A percentile compares a stretch with the other conserved stretches of the same genome.
These are phyloP conservation scores for Bolboschoenus planiculmis DNA, from an alignment of 176 grass and related monocot genomes.

Conservation along the genomic window DNA sequence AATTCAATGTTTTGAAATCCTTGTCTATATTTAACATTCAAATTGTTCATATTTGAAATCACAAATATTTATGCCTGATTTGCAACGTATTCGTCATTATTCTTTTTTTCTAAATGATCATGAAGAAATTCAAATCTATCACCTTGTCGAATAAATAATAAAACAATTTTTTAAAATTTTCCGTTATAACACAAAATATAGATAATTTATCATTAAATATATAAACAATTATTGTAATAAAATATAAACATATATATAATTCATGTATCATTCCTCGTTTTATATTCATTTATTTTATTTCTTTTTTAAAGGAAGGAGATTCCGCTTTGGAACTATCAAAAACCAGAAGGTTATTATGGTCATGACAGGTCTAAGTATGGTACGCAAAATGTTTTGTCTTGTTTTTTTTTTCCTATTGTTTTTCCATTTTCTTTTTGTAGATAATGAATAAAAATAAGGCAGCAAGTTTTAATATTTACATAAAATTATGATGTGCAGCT, in stretches of 20 bases:
- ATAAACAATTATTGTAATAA: background rate
- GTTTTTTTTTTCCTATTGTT: background rate
- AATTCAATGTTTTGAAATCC: no score
- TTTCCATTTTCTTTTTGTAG: background rate
- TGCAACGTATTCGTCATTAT: no score
- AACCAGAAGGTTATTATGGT: constrained; percentile 55
- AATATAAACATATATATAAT: background rate
- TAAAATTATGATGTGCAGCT: constrained; percentile 35
- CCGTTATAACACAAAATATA: no score
- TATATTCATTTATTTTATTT: background rate
- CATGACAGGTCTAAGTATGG: constrained; percentile 73
- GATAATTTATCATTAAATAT: background rate
- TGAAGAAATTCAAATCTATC: no score
- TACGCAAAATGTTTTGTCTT: background rate
- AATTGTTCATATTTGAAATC: no score
- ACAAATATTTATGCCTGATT: no score
- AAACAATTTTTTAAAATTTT: no score
- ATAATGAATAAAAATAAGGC: background rate
- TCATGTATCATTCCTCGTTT: background rate
- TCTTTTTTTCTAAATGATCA: no score
- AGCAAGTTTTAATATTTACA: background rate
- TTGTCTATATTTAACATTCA: no score
- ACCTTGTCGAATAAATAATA: no score
- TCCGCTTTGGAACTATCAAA: constrained; percentile 48
- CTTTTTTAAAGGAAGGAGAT: constrained; percentile 41